Base-by-base conservation (phyloP, 345 rosid genomes). In the Combretum micranthum region DNA sequence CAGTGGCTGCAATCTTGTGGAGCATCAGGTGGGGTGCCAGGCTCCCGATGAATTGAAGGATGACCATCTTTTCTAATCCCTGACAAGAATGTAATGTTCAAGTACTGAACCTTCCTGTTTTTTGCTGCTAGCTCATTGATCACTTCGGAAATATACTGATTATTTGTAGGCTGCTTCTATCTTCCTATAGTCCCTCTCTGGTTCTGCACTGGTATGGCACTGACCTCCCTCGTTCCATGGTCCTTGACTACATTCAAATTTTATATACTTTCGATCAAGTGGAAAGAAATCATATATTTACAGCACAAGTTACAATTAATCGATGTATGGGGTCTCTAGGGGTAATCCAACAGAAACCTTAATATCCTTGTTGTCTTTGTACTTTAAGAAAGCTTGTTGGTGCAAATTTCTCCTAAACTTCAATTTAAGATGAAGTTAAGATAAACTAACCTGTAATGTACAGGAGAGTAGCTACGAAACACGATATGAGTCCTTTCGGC, bases 1-100 rank as follows among this genome's bases (percentile, higher is more conserved):
- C 99, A 94, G 55, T 87, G 96, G 77, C 97, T 85, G 76, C 95
- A 87, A 64, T 87, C 97, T 67, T 90, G 90, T 10, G 99, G 86
- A 69, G 90, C 90, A 60, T 70, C 68, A 47, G 57, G 54, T 2
- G 75, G 73, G 57, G 83, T 87, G 4, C 84, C 83, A 2, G 74
- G 72, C 72, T 82, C 90, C n/a, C 92, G 80, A 70, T 85, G 64
- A 57, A 60, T 72, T 39, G 97, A 85, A 21, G 97, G 97, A 59
- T 94, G 96, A 39, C 83, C 83, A 15, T 92, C 93, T 19, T 64
- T 76, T 59, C 94, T 82, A 65, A 74, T 76, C 77, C 74, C 85
- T 12, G 97, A 71, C 75, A 89, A 68, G 70, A 74, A 68, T 60
- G 91, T 87, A 42, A 89, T 80, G 78, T 93, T 85, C 55, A 89